Evolutionary conservation across 345 rosid species (phyloP), one percentile per base, ranked within the genome.

Genomic region (Brassica juncea): DNA sequence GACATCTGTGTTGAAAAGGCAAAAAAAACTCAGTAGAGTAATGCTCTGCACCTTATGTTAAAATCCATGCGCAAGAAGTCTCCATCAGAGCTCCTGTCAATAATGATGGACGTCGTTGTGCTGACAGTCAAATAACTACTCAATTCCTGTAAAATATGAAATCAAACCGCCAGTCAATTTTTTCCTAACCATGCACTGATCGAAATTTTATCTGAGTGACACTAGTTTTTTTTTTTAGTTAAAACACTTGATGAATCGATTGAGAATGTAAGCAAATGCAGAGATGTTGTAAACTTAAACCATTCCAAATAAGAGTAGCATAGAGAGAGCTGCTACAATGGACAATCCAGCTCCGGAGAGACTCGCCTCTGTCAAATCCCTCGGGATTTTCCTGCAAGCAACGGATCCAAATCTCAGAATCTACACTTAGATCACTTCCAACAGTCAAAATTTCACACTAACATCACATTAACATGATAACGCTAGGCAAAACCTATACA

Each of bases 361-460:
- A 47, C 98, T 89, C 42, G 99, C 99, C 85, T 93, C 98, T 0
- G 99, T 96, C 89, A 96, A 89, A 86, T 96, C 99, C 82, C 99
- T 89, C 10, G 99, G 99, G 66, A 93, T 96, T 89, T 93, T 96
- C 91, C 99, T 96, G 94, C 71, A 84, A 5, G 6, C 10, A 68
- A 16, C 19, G 6, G 35, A 37, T 75, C 62, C 39, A 74, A 63
- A 75, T 69, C 71, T 68, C 67, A 70, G 54, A 25, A 12, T 52
- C 27, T 15, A 34, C 54, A 78, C 59, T 66, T 49, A n/a, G 16
- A 49, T 49, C 55, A 49, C 55, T 49, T 44, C 8, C 55, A 49
- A 49, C 55, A 68, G 12, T 5, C 30, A 10, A 39, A 70, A 28
- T 28, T 37, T 54, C 30, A 44, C 76, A 70, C 35, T 11, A 52